Base-by-base conservation (phyloP, 805 yeast genomes). In the Jamesozyma piceae region DNA sequence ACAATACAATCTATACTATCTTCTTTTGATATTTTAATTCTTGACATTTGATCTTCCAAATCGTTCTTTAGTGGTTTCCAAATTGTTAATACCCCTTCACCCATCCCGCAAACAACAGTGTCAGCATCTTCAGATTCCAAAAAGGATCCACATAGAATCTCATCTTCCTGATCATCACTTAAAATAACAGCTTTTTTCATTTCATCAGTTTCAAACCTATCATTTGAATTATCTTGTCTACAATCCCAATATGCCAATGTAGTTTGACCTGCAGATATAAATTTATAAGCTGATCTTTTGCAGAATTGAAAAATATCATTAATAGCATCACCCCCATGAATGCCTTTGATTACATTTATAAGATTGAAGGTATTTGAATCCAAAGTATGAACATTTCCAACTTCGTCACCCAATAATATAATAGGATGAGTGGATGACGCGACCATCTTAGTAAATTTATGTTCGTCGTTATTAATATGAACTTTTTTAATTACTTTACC, bases 151-250 rank as follows among this genome's bases (percentile, higher is more conserved):
- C 88, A 72, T 35, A 90, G 64, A n/a, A 90, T 64, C 57, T 90
- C 98, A 55, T 90, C 97, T 51, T 83, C 95, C 64, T 90, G 98
- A 57, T 87, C 89, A 48, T 89, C 97, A 30, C 89, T 79, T 15
- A 27, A 18, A 32, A 73, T 72, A 3, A 74, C 64, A 1, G 81
- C 60, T 2, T 78, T 71, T 4, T 83, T 84, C 42, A 56, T 51
- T 15, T 51, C 46, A 13, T 50, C 55, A 20, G 43, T 42, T 27
- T 53, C 57, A 24, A 50, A 54, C 13, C 44, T 50, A 34, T 54
- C 58, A 11, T 41, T 38, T 27, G 57, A 60, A 21, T 55, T 51
- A 2, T 55, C 50, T 51, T 82, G 84, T 38, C 96, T 67, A 3
- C 82, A 69, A 60, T 90, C 97, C 53, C 89, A 71, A 45, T 80